phyloP scores from a whole-genome alignment of 352 stramenopile genomes.

The Phytophthora foliorum region DNA sequence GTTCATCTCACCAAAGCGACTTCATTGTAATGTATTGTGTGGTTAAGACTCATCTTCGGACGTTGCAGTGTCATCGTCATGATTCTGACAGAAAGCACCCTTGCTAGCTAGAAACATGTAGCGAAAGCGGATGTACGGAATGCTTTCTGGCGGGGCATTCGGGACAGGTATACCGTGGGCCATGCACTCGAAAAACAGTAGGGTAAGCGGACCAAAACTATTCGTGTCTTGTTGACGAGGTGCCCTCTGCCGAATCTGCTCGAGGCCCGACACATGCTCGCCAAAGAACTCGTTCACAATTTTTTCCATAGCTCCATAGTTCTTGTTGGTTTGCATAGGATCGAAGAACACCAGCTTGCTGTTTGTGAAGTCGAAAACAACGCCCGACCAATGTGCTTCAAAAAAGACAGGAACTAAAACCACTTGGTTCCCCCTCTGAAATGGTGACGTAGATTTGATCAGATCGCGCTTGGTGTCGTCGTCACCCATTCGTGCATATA shows the following conservation, averaged over 20 bases:
- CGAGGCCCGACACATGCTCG: not conserved
- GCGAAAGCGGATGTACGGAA: no score
- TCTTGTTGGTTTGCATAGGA: not conserved
- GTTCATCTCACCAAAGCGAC: no score
- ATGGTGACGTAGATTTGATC: conserved; percentile 7
- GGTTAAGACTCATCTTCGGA: no score
- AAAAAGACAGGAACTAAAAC: conserved; percentile 3
- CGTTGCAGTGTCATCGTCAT: no score
- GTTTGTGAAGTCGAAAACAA: not conserved
- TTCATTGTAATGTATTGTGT: no score
- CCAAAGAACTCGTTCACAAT: not conserved
- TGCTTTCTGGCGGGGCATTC: not conserved
- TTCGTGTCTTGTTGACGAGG: conserved; percentile 8
- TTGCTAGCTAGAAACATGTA: no score
- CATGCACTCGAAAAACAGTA: conserved; percentile 14
- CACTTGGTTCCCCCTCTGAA: conserved; percentile 1
- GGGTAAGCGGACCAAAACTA: not conserved
- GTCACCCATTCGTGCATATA: conserved; percentile 7
- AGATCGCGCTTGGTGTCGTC: not conserved
- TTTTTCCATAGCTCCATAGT: not conserved
- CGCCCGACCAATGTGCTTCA: conserved; percentile 6
- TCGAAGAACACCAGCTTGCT: not conserved
- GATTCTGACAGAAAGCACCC: no score
- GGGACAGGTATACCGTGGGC: not conserved
- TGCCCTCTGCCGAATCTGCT: not conserved